phyloP scores from a whole-genome alignment of 2,329 filamentous ascomycete species.

The Apiospora phragmitis region DNA sequence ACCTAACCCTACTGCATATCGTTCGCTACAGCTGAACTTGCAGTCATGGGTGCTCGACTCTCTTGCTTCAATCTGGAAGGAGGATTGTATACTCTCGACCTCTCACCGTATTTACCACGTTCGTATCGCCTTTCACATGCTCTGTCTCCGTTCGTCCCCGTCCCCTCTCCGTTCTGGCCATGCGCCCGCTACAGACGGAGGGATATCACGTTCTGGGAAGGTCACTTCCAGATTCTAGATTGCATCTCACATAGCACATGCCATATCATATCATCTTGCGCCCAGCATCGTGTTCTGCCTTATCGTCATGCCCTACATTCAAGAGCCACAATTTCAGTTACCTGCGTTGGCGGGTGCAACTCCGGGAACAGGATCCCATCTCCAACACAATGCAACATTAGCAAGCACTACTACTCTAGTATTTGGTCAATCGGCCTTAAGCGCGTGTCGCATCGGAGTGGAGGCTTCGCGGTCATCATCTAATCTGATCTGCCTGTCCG shows the following conservation, averaged over 20 bases:
- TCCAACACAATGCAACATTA: neutral
- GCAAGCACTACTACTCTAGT: neutral
- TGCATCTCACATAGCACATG: neutral
- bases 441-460: too few species aligned
- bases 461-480: neutral
- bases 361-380: neutral
- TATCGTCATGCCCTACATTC: neutral
- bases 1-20: neutral
- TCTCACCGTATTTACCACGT: neutral
- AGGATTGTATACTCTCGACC: neutral
- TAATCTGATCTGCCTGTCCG: neutral
- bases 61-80: neutral
- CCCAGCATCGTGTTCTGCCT: neutral
- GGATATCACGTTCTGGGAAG: neutral
- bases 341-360: neutral
- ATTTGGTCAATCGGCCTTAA: neutral
- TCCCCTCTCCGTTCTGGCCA: neutral
- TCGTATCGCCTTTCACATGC: neutral
- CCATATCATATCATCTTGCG: neutral
- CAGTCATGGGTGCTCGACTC: neutral
- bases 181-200: neutral
- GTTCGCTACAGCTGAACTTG: neutral
- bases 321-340: neutral
- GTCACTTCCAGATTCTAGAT: neutral
- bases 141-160: neutral